Base-by-base conservation (phyloP, 768 basidiomycete genomes). In the Amanita molliuscula region DNA sequence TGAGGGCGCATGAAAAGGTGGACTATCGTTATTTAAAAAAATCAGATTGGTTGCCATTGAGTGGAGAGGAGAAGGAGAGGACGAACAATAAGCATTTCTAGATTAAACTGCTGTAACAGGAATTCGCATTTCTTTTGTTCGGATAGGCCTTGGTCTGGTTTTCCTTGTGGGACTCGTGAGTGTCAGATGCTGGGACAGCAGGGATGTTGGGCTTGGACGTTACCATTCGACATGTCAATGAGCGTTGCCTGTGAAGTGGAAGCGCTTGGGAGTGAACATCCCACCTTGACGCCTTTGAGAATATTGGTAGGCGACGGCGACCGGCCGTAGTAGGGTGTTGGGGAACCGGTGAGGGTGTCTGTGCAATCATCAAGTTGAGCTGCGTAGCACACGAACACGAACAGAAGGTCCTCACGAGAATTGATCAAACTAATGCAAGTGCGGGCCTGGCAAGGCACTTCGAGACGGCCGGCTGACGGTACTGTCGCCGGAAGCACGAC, bases 71-170 rank as follows among this genome's bases (percentile, higher is more conserved):
- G 10, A 18, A 16, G 11, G 9, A 16, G 9, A 40, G 16, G 8
- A 44, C 42, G n/a, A 7, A 44, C 42, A 26, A 44, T 28, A 15
- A 44, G 16, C 9, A 44, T 26, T 10, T 44, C 42, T 10, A 44
- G 25, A 44, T 44, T 44, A 44, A 44, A 44, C 15, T 44, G 42
- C 28, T 44, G 23, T 44, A 44, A 44, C 42, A 44, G 25, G 28
- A 44, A 29, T 44, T 44, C 42, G 16, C 28, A 44, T n/a, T 44
- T 26, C 13, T 44, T 44, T 28, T 25, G 4, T 44, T 28, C 42
- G 1, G 38, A 8, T 26, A 13, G n/a, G 42, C 16, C 42, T 16
- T 44, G 8, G 7, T 29, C 42, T 26, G 13, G 15, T 26, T 26
- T 44, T 26, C 28, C 28, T 44, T 44, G 15, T 15, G 40, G 18